Conservation (phyloP, 345 rosid genomes). For the Aquilaria malaccensis region DNA sequence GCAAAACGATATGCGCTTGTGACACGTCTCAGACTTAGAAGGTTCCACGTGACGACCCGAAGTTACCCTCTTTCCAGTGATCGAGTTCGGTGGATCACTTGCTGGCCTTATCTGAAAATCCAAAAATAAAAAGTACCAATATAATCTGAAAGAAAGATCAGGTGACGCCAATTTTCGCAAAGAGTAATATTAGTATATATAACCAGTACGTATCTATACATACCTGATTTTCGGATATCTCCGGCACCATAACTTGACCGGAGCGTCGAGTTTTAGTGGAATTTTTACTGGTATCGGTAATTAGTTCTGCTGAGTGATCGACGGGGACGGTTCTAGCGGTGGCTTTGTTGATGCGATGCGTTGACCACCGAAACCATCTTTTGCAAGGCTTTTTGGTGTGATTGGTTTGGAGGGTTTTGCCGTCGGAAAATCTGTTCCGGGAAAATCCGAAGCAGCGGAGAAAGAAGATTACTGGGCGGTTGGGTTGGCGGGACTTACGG, state of each 20-base stretch:
- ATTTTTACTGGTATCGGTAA: background rate
- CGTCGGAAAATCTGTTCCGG: slow-evolving; percentile 3
- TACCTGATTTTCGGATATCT: background rate
- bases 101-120: slow-evolving; percentile 23
- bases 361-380: slow-evolving; percentile 19
- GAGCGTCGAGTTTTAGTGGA: slow-evolving; percentile 1
- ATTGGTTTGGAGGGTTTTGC: too few relatives aligned
- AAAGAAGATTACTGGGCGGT: slow-evolving; percentile 19
- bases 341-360: slow-evolving; percentile 26
- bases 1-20: slow-evolving; percentile 11
- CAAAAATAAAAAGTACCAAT: background rate
- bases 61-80: slow-evolving; percentile 18
- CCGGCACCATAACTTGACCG: background rate
- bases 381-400: slow-evolving; percentile 10
- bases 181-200: background rate
- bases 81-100: slow-evolving; percentile 13
- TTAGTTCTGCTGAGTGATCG: slow-evolving; percentile 14
- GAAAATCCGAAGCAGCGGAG: slow-evolving; percentile 42
- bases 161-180: slow-evolving; percentile 4
- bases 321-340: slow-evolving; percentile 38
- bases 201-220: background rate
- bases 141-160: background rate
- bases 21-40: slow-evolving; percentile 14
- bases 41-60: slow-evolving; percentile 10
- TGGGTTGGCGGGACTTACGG: slow-evolving; percentile 11